phyloP scores from a whole-genome alignment of 2,329 filamentous ascomycete species.

The Ceratocystis ficicola region DNA sequence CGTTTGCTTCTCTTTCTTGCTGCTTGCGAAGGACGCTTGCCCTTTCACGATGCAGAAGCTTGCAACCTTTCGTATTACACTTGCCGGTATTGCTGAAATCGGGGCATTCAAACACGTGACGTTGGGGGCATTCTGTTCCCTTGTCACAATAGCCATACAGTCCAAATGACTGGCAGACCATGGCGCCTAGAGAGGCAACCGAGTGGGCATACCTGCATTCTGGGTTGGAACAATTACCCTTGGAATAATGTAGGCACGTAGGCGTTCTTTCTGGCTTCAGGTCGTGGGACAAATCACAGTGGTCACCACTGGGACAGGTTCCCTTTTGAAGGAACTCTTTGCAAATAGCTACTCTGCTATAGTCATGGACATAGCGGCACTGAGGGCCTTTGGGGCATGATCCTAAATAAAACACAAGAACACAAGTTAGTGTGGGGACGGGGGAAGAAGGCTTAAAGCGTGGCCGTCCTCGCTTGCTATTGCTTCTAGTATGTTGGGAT shows the following conservation, averaged over 20 bases:
- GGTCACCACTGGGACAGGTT: constrained; percentile 61
- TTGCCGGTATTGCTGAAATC: constrained; percentile 84
- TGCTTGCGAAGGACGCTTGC: constrained; percentile 65
- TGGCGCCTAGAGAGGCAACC: constrained; percentile 60
- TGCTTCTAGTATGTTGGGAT: background rate
- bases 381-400: constrained; percentile 68
- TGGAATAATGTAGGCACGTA: constrained; percentile 78
- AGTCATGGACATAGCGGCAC: constrained; percentile 75
- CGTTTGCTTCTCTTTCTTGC: constrained; percentile 34
- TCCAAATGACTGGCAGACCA: constrained; percentile 75
- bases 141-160: constrained; percentile 79
- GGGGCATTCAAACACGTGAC: constrained; percentile 87
- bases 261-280: constrained; percentile 72
- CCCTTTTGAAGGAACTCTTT: constrained; percentile 73
- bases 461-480: constrained; percentile 5
- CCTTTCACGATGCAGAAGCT: constrained; percentile 75
- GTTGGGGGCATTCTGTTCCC: constrained; percentile 62
- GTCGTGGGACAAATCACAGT: constrained; percentile 86
- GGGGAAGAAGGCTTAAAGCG: constrained; percentile 6
- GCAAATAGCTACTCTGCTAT: constrained; percentile 78
- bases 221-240: constrained; percentile 77
- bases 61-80: constrained; percentile 72
- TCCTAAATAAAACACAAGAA: constrained; percentile 42
- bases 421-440: constrained; percentile 33
- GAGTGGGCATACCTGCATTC: constrained; percentile 82